phyloP scores from a whole-genome alignment of 1,284 basidiomycete genomes.

The Vanrija sp. region DNA sequence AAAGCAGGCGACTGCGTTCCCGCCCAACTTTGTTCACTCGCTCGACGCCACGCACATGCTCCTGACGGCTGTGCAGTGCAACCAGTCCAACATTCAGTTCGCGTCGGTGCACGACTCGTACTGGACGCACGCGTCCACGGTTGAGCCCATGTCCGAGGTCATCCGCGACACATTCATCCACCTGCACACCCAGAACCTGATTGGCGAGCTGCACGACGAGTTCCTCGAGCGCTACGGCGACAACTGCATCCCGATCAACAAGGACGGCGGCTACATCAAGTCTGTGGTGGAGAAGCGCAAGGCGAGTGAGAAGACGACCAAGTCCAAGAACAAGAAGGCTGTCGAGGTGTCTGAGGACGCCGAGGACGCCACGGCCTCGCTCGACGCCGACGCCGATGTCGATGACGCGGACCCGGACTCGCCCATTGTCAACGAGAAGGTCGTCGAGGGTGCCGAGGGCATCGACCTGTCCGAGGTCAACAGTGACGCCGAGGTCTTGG shows the following conservation, averaged over 20 bases:
- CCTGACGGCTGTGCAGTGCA: slow-evolving; percentile 88
- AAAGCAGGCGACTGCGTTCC: slow-evolving; percentile 95
- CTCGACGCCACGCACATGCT: slow-evolving; percentile 99
- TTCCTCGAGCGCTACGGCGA: slow-evolving; percentile 73
- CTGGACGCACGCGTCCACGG: slow-evolving; percentile 90
- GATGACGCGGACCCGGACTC: background rate
- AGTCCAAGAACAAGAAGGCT: slow-evolving; percentile 25
- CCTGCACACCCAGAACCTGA: slow-evolving; percentile 81
- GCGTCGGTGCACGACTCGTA: slow-evolving; percentile 98
- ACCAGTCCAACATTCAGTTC: slow-evolving; percentile 69
- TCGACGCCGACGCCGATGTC: slow-evolving; percentile 6
- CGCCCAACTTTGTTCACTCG: slow-evolving; percentile 97
- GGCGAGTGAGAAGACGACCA: slow-evolving; percentile 16
- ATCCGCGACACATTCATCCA: slow-evolving; percentile 93
- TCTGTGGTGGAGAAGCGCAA: slow-evolving; percentile 9
- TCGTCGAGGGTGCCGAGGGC: slow-evolving; percentile 6
- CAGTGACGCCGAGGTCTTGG: slow-evolving; percentile 11
- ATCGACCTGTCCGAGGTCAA: slow-evolving; percentile 4
- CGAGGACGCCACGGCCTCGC: background rate
- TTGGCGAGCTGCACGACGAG: slow-evolving; percentile 57
- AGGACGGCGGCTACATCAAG: slow-evolving; percentile 18
- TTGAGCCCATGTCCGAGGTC: slow-evolving; percentile 83
- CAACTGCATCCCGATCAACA: slow-evolving; percentile 64
- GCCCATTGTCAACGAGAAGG: background rate
- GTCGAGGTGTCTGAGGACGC: slow-evolving; percentile 10